phyloP scores from a whole-genome alignment of 1,139 yeast species.

The Nadsonia starkeyi-henricii region DNA sequence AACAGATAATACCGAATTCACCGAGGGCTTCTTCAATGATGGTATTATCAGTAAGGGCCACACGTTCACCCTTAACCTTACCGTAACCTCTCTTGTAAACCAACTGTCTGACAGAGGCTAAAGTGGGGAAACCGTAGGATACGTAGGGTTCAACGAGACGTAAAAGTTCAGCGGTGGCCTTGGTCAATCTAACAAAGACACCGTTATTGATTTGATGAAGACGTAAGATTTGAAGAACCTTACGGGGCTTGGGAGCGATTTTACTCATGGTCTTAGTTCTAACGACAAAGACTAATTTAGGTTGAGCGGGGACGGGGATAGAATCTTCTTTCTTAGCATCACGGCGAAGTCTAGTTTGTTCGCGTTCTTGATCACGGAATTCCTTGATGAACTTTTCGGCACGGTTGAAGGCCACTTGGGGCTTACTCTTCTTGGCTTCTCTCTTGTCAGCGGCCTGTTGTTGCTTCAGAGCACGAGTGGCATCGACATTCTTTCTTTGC shows the following conservation, averaged over 20 bases:
- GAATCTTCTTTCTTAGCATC: conserved; percentile 87
- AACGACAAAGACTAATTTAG: conserved; percentile 90
- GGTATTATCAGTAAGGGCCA: conserved; percentile 85
- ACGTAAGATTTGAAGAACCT: conserved; percentile 96
- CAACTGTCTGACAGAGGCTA: conserved; percentile 90
- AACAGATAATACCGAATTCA: conserved; percentile 88
- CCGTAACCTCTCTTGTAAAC: conserved; percentile 99
- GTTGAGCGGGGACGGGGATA: conserved; percentile 92
- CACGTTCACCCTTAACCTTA: conserved; percentile 97
- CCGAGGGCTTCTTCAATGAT: conserved; percentile 91
- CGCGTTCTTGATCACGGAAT: conserved; percentile 90
- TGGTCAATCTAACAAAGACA: conserved; percentile 95
- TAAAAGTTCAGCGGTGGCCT: conserved; percentile 94
- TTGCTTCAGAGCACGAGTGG: conserved; percentile 31
- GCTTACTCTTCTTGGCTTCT: conserved; percentile 73
- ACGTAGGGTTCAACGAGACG: conserved; percentile 98
- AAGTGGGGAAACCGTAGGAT: conserved; percentile 99
- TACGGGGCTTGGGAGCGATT: conserved; percentile 99
- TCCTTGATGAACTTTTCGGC: conserved; percentile 97
- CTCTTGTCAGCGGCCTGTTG: conserved; percentile 48
- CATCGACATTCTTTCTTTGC: conserved; percentile 68
- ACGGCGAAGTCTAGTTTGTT: conserved; percentile 84
- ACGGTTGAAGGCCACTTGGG: conserved; percentile 92
- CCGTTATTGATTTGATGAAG: conserved; percentile 97
- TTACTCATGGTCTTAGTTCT: conserved; percentile 99